These are phyloP conservation scores for Fusarium nurragi DNA, from an alignment of 2,329 filamentous ascomycete species.

Conservation along the genomic window DNA sequence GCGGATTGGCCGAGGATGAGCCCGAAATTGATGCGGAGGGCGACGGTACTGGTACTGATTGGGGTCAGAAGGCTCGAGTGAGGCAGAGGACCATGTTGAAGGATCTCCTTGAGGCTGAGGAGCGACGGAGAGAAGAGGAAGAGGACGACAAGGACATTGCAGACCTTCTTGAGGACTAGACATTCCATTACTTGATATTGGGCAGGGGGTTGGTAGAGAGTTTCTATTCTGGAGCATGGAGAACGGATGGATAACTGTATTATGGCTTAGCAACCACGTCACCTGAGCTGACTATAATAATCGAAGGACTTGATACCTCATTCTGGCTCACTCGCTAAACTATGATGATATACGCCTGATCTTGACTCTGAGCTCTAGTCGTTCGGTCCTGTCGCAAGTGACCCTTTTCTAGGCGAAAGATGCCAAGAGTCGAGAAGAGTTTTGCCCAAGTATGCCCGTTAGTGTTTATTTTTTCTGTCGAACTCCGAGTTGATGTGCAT, in stretches of 20 bases:
- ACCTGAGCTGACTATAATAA: background rate
- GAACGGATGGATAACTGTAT: slow-evolving; percentile 2
- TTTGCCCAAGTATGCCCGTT: background rate
- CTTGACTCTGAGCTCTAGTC: background rate
- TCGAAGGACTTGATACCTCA: background rate
- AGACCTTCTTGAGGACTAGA: slow-evolving; percentile 70
- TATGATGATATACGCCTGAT: background rate
- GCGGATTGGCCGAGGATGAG: slow-evolving; percentile 64
- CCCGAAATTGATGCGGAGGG: slow-evolving; percentile 59
- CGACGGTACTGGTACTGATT: slow-evolving; percentile 62
- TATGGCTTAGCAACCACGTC: slow-evolving; percentile 2
- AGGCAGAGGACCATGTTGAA: slow-evolving; percentile 74
- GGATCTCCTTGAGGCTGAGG: slow-evolving; percentile 71
- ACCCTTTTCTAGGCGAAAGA: background rate
- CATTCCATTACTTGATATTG: background rate
- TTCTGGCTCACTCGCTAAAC: background rate
- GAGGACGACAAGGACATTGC: slow-evolving; percentile 80
- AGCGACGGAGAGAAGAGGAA: slow-evolving; percentile 67
- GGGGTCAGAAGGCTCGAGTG: slow-evolving; percentile 76
- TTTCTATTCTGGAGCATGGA: slow-evolving; percentile 4
- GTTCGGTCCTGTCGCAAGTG: background rate
- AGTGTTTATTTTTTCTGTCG: no score
- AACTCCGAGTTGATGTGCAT: no score
- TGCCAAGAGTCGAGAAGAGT: background rate
- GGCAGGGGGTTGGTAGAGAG: background rate